Evolutionary conservation across 495 filamentous ascomycete species (phyloP).

Genomic region (Aspergillus indologenus): DNA sequence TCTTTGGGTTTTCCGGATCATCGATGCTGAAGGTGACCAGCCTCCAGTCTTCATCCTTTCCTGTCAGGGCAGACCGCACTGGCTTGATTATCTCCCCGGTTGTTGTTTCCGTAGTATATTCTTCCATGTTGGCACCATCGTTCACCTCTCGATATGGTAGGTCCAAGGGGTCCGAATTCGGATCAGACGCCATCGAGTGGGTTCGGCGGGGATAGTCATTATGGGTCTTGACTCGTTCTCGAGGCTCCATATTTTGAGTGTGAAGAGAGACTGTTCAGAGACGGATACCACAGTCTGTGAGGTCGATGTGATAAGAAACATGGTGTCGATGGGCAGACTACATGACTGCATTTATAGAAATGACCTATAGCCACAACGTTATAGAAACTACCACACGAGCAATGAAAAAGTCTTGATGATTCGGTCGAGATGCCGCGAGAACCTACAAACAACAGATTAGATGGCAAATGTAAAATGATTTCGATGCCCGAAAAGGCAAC

Average conservation of each 20-base stretch:
- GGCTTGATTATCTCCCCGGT: slow-evolving; percentile 58
- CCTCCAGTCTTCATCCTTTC: slow-evolving; percentile 58
- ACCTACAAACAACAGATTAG: neutral
- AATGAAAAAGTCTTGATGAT: too few relatives aligned
- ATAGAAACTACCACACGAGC: too few relatives aligned
- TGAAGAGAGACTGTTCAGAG: neutral
- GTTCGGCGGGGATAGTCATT: slow-evolving; percentile 23
- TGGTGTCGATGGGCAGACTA: neutral
- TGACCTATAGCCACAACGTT: too few relatives aligned
- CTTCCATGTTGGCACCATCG: slow-evolving; percentile 55
- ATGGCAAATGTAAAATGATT: neutral
- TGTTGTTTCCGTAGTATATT: slow-evolving; percentile 60
- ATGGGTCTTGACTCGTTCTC: slow-evolving; percentile 9
- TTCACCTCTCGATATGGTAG: slow-evolving; percentile 63
- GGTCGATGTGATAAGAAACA: neutral
- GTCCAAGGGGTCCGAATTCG: slow-evolving; percentile 35
- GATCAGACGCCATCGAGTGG: slow-evolving; percentile 23
- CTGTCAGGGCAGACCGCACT: slow-evolving; percentile 48
- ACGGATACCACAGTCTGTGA: neutral
- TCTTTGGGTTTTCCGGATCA: slow-evolving; percentile 58
- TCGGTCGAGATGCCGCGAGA: neutral
- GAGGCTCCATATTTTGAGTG: slow-evolving; percentile 24
- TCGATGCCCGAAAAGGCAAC: slow-evolving; percentile 5
- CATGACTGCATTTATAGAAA: neutral
- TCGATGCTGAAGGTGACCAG: slow-evolving; percentile 67